Evolutionary conservation across 139 green algal genomes (phyloP), one percentile per base, ranked within the genome.

Genomic region (Micromonas commoda): DNA sequence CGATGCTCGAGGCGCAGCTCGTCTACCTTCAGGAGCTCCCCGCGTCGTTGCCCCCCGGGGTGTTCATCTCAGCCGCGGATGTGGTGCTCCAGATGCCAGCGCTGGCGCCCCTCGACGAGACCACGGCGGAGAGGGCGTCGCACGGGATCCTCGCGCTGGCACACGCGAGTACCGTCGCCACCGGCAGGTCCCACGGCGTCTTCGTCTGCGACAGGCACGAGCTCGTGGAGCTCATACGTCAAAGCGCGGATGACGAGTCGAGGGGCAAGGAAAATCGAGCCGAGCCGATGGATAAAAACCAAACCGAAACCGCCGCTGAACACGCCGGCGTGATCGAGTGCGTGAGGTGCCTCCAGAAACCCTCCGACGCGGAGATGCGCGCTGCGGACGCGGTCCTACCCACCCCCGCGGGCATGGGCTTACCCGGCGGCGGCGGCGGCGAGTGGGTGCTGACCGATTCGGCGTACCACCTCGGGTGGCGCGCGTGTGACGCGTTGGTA

Each of bases 361-460:
- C 69, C 34, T 34, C 23, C 20, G 4, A 33, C 5, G 29, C 21
- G 21, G 3, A 4, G 23, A 76, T 76, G 69, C 69, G 26, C 20
- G 69, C 28, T 9, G 4, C 69, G 3, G 69, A 35, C 23, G 32
- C 33, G 21, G 69, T 76, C 6, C 21, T 71, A 13, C 26, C 26
- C 26, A 19, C 45, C 16, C 45, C 45, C 9, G 9, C 45, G 9
- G 9, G 9, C 9, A 57, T 57, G 45, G 45, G 45, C 9, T 57
- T 57, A 9, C 45, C 4, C 33, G 34, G 39, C 32, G 24, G 23
- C 34, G 69, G 39, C 26, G 34, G 34, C 21, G 31, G 24, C 4
- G 64, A 71, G 33, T 71, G 64, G 64, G 69, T 76, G 3, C 69
- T 76, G 5, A 76, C 69, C 23, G 69, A 76, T 33, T 64, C 34